Conservation (phyloP, 257 asterid genomes). For the Leonotis leonurus region DNA sequence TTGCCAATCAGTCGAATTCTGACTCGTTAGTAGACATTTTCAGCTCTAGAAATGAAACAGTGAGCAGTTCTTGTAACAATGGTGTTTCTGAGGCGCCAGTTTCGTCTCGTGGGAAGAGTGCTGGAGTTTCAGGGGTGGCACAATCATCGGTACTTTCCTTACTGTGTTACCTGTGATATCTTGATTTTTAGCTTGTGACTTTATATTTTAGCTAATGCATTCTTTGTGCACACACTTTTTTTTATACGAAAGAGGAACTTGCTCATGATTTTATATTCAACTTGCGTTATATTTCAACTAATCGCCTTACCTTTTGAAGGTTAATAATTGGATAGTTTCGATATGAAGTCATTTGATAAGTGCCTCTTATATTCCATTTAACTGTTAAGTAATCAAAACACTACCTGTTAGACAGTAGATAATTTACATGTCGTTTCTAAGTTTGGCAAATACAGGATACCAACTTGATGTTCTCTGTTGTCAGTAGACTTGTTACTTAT, state of each 20-base stretch:
- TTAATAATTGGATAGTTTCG: neutral
- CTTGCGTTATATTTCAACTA: neutral
- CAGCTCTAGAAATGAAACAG: conserved; percentile 25
- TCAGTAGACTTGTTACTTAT: too few relatives aligned
- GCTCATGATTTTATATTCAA: too few relatives aligned
- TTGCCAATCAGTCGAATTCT: conserved; percentile 18
- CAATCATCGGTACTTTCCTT: conserved; percentile 23
- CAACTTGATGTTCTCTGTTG: too few relatives aligned
- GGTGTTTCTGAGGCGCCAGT: conserved; percentile 31
- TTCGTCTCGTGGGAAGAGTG: conserved; percentile 29
- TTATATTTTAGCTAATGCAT: neutral
- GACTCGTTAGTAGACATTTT: conserved; percentile 62
- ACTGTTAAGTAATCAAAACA: neutral
- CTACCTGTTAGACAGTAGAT: neutral
- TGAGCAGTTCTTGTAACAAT: conserved; percentile 9
- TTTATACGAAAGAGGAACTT: neutral
- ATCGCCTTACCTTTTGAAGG: neutral
- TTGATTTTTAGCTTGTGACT: neutral
- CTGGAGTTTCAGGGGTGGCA: conserved; percentile 21
- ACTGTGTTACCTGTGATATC: neutral
- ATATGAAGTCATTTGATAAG: neutral
- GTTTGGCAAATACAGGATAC: neutral
- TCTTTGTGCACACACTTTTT: neutral
- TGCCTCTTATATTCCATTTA: neutral
- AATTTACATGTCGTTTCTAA: neutral